phyloP scores from a whole-genome alignment of 2,329 filamentous ascomycete species.

The Emmonsia crescens region DNA sequence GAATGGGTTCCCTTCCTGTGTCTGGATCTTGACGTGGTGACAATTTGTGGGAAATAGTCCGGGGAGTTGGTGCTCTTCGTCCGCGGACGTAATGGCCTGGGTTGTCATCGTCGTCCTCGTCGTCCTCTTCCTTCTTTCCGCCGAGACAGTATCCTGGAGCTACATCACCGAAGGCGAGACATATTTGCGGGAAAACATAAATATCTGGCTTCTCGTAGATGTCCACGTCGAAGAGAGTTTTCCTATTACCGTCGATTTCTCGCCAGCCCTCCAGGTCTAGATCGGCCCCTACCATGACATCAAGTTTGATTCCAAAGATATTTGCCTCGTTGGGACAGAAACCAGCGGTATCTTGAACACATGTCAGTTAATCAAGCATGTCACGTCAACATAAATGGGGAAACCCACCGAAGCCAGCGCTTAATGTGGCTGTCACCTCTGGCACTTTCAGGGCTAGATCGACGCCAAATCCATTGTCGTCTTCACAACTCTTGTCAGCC shows the following conservation, averaged over 20 bases:
- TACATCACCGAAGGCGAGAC: background rate
- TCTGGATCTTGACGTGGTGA: constrained; percentile 1
- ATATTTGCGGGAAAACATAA: constrained; percentile 5
- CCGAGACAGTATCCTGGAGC: constrained; percentile 3
- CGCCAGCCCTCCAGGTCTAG: constrained; percentile 4
- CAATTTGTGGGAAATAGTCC: background rate
- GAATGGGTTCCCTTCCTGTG: background rate
- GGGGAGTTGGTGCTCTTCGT: background rate
- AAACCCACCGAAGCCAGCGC: constrained; percentile 1
- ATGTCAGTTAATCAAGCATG: background rate
- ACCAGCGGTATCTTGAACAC: constrained; percentile 2
- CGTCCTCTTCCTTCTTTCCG: constrained; percentile 1
- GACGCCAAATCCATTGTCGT: constrained; percentile 7
- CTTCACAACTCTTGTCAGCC: constrained; percentile 1
- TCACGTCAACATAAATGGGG: background rate
- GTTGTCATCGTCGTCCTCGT: constrained; percentile 3
- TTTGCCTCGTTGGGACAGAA: constrained; percentile 3
- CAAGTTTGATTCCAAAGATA: constrained; percentile 4
- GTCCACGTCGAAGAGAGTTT: constrained; percentile 4
- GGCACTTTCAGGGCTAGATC: constrained; percentile 6
- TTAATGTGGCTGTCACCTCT: constrained; percentile 2
- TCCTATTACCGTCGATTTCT: constrained; percentile 6
- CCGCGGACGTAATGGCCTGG: background rate
- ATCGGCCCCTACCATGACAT: constrained; percentile 2
- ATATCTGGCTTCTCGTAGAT: constrained; percentile 4